Conservation (phyloP, 805 yeast species). For the Spathaspora passalidarum region DNA sequence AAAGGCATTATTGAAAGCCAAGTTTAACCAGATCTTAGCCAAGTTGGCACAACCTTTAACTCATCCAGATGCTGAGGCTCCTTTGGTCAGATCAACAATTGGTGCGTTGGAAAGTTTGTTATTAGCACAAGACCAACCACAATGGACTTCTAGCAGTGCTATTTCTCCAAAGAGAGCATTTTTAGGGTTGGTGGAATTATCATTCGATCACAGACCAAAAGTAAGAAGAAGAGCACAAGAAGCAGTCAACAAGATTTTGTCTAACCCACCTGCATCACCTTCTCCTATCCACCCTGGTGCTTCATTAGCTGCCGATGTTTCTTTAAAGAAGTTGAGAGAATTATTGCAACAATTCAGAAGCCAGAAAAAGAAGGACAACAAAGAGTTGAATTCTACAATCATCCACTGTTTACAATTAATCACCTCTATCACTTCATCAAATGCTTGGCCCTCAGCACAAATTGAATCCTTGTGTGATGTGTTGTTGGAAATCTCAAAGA, state of each 20-base stretch:
- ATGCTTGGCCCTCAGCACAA: slow-evolving; percentile 77
- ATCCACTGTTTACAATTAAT: slow-evolving; percentile 79
- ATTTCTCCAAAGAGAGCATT: slow-evolving; percentile 82
- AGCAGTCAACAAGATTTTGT: slow-evolving; percentile 64
- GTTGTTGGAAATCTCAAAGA: slow-evolving; percentile 70
- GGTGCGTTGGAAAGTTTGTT: slow-evolving; percentile 82
- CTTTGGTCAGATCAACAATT: slow-evolving; percentile 75
- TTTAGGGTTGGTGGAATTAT: slow-evolving; percentile 70
- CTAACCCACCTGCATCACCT: slow-evolving; percentile 73
- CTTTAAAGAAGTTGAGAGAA: slow-evolving; percentile 52
- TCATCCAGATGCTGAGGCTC: slow-evolving; percentile 67
- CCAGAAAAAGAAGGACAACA: slow-evolving; percentile 30
- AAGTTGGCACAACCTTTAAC: slow-evolving; percentile 81
- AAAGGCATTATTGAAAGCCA: slow-evolving; percentile 61
- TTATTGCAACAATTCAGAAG: slow-evolving; percentile 33
- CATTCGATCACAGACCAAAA: slow-evolving; percentile 88
- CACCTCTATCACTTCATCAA: slow-evolving; percentile 64
- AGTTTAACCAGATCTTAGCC: slow-evolving; percentile 73
- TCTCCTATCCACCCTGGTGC: slow-evolving; percentile 76
- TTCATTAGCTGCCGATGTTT: slow-evolving; percentile 62
- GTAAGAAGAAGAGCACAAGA: slow-evolving; percentile 95
- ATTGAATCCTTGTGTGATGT: slow-evolving; percentile 74
- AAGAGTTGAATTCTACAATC: slow-evolving; percentile 53
- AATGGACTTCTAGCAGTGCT: slow-evolving; percentile 63
- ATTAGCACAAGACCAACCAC: slow-evolving; percentile 71